These are phyloP conservation scores for Saccharomyces hybrid DNA, from an alignment of 1,139 yeast species.

Conservation along the genomic window DNA sequence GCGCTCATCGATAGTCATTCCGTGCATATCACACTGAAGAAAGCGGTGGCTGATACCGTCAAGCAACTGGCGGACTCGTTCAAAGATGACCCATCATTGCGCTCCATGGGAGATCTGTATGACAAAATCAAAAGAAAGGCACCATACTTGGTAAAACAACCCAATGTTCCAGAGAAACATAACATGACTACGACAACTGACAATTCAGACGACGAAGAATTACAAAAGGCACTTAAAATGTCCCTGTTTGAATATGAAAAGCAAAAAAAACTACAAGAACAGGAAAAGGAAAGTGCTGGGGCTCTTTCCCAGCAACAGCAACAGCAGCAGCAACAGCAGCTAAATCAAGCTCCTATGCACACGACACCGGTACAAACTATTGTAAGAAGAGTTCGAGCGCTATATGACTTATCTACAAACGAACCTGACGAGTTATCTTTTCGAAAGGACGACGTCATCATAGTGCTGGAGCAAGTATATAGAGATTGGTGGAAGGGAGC, in stretches of 20 bases:
- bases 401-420: conserved; percentile 68
- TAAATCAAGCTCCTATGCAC: conserved; percentile 10
- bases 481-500: conserved; percentile 97
- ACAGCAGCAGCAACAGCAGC: conserved; percentile 1
- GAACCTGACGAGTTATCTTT: conserved; percentile 69
- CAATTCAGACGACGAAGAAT: conserved; percentile 66
- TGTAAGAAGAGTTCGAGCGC: conserved; percentile 68
- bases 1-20: conserved; percentile 48
- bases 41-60: conserved; percentile 58
- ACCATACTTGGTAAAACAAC: conserved; percentile 41
- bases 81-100: conserved; percentile 64
- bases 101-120: conserved; percentile 60
- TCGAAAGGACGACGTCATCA: conserved; percentile 68
- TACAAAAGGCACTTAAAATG: conserved; percentile 67
- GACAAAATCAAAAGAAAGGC: conserved; percentile 38
- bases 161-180: conserved; percentile 52
- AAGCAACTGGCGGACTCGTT: conserved; percentile 54
- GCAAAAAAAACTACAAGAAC: conserved; percentile 8
- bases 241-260: conserved; percentile 57
- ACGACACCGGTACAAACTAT: conserved; percentile 25
- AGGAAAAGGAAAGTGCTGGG: conserved; percentile 1
- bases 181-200: conserved; percentile 44
- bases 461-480: conserved; percentile 80
- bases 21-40: conserved; percentile 63
- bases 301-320: conserved; percentile 2